Evolutionary conservation across 2,329 filamentous ascomycete species (phyloP), one percentile per base, ranked within the genome.

Genomic region (Paracamarosporium sp.): DNA sequence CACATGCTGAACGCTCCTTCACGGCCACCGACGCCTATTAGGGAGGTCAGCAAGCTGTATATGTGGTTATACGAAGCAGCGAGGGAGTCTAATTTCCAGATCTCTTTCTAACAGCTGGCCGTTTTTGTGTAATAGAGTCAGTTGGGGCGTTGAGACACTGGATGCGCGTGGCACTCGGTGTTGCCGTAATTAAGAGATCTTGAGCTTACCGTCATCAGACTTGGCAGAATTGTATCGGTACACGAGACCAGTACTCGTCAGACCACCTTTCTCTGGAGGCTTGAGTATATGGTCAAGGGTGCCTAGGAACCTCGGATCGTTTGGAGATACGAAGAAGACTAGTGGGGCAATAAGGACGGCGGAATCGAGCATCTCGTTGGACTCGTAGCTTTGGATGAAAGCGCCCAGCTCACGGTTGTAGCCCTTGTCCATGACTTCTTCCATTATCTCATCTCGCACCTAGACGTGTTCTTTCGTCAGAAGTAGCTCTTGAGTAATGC

Each of bases 1-100:
- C 90, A 92, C 89, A 93, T 92, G 68, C 85, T 88, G 71, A 93
- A 93, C 20, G 90, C 89, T 22, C 90, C 90, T 76, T 93, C 90
- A 50, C 84, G 82, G 17, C 90, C 90, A 35, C 89, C 89, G 8
- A 93, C 88, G 28, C 89, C 88, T 90, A 63, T 55, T 25, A 43
- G n/a, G 13, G 44, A 28, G 12, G 30, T 51, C 22, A 58, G 59
- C 36, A 58, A 50, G 20, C 57, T 41, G 15, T 46, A 25, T 45
- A 52, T 31, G 46, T 50, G 31, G 20, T 13, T 25, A 50, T 24
- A 33, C 25, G 27, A 51, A 22, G 36, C 48, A 51, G 43, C 25
- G 48, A 41, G 20, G 48, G 20, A 44, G 27, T 47, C 28, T 15
- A 38, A 15, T 12, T 17, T 17, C 41, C 28, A 20, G n/a, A 22